Base-by-base conservation (phyloP, 148 eudicot species). In the Salicornia ramosissima region DNA sequence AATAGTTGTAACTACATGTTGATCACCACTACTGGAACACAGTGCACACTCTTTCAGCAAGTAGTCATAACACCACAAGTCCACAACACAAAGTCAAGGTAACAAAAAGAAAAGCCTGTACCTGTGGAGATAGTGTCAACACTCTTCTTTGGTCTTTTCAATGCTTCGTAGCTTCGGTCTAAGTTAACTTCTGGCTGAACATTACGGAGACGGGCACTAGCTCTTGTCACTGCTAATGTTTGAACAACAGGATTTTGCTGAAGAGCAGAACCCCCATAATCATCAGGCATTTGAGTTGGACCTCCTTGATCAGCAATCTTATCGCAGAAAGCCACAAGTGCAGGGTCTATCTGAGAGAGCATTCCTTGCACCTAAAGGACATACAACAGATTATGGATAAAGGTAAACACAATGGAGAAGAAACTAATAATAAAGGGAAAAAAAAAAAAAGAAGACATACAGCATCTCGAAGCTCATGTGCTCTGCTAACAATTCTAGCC, bases 401-500 rank as follows among this genome's bases (percentile, higher is more conserved):
- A 33, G 33, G 6, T 50, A 64, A 3, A 30, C 25, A 28, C 12
- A 34, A 70, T 16, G 33, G 65, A 57, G 31, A 74, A 71, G 40
- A 52, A 26, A 4, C n/a, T 30, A n/a, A n/a, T 4, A 33, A 12
- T 21, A 24, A 2, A 24, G 36, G 26, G 59, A 21, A 5, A 28
- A 1, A 36, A 30, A 55, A 28, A 4, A 26, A 25, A 61, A 53
- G 50, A 29, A 28, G 80, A 78, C 91, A 65, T 86, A 94, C 98
- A 43, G 96, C 77, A 84, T 95, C 99, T 67, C 96, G 97, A 76
- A 95, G 97, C 70, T 95, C 99, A 67, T 86, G 72, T 65, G 99
- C 99, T 84, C 99, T 83, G 79, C 99, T 95, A 63, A 95, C 99
- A 76, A 95, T 95, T 76, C 99, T 86, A 70, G 99, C 90, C 77